phyloP scores from a whole-genome alignment of 306 rosid genomes.

The Vigna reflexopilosa region DNA sequence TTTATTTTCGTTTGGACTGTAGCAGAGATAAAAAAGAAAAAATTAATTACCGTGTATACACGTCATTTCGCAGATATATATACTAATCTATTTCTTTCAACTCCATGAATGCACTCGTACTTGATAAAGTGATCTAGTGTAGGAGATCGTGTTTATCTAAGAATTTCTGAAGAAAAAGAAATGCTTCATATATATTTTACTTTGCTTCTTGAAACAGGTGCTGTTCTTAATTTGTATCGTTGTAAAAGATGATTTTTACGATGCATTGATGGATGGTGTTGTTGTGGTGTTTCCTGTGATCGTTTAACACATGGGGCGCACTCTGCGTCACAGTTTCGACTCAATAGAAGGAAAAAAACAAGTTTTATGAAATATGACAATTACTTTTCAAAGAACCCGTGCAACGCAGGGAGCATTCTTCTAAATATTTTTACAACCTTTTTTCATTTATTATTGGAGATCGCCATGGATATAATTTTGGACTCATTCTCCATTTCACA shows the following conservation, averaged over 20 bases:
- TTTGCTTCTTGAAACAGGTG: not conserved
- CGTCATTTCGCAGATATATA: slow-evolving; percentile 22
- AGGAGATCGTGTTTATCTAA: not conserved
- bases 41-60: not conserved
- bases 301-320: not conserved
- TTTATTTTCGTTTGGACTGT: slow-evolving; percentile 39
- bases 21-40: slow-evolving; percentile 9
- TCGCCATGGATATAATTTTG: not conserved
- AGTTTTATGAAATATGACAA: slow-evolving; percentile 4
- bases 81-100: slow-evolving; percentile 14
- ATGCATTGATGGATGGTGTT: not conserved
- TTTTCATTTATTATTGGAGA: not conserved
- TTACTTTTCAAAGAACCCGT: slow-evolving; percentile 15
- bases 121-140: not conserved
- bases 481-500: not conserved
- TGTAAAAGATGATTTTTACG: not conserved
- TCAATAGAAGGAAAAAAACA: not conserved
- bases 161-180: not conserved
- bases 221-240: not conserved
- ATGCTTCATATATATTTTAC: not conserved
- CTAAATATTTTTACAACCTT: not conserved
- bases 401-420: slow-evolving; percentile 9
- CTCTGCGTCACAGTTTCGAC: slow-evolving; percentile 2
- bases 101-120: not conserved
- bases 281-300: not conserved